Base-by-base conservation (phyloP, 768 basidiomycete species). In the Boletus edulis region DNA sequence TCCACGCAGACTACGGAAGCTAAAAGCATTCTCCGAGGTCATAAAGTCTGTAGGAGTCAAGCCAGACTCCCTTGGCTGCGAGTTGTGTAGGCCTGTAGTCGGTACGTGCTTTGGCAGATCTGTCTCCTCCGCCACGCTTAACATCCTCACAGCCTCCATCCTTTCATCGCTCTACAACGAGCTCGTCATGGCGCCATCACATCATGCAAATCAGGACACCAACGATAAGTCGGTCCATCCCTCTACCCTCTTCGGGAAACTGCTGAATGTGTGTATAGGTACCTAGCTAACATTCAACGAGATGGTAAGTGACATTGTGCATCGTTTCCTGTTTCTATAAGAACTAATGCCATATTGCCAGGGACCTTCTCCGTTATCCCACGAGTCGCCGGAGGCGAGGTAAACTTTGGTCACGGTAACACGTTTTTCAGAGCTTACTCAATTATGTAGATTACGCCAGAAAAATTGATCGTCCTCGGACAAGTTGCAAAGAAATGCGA, bases 311-410 rank as follows among this genome's bases (percentile, higher is more conserved):
- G 37, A 12, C n/a, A 14, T 29, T 11, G 14, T 13, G 5, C 48
- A 24, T 32, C 10, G 11, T 17, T 43, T 22, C 2, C 24, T 45
- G 31, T 14, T 10, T 11, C 29, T 32, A n/a, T n/a, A n/a, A 24
- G 13, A 22, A 7, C 39, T 41, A 14, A 54, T 41, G 3, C 12
- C n/a, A 8, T 48, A 18, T 39, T 8, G 5, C 10, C 40, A 76
- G 79, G 80, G 12, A 84, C 86, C 2, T 89, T 84, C 67, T 83
- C 81, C 8, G 86, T 91, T 52, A 76, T 91, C 20, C 89, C 89
- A 29, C 80, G 87, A 37, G 78, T 89, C 17, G 73, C 87, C 0
- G 88, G 79, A 3, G 89, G 89, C 32, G 89, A 89, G 70, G 79
- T 77, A 39, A 51, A 12, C 29, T 29, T 29, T 8, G 20, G 5